A percentile compares a stretch with the other conserved stretches of the same genome.
phyloP scores from a whole-genome alignment of 257 asterid genomes.

The Misopates orontium region DNA sequence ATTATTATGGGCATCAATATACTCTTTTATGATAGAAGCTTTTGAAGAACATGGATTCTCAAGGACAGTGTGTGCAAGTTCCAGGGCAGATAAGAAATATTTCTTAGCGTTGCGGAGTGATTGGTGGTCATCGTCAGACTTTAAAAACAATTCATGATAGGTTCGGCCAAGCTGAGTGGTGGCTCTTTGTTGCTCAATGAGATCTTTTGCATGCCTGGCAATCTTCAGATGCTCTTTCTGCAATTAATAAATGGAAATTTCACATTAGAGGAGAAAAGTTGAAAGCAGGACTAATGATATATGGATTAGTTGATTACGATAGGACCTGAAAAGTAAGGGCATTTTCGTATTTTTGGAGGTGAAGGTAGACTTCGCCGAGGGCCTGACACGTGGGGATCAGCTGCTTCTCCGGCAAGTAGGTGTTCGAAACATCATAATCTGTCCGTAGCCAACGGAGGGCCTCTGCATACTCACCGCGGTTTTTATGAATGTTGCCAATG shows the following conservation, averaged over 20 bases:
- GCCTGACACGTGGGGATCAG: conserved; percentile 91
- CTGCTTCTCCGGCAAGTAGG: conserved; percentile 60
- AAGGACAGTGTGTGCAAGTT: conserved; percentile 61
- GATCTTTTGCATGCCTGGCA: conserved; percentile 64
- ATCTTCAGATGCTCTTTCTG: conserved; percentile 89
- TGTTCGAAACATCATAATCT: conserved; percentile 71
- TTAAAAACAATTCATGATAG: conserved; percentile 79
- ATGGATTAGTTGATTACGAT: not conserved
- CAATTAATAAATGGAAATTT: conserved; percentile 5
- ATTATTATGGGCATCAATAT: conserved; percentile 90
- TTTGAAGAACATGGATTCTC: conserved; percentile 36
- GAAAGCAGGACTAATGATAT: not conserved
- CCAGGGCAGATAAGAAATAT: conserved; percentile 70
- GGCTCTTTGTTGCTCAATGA: conserved; percentile 92
- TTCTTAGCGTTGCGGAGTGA: conserved; percentile 72
- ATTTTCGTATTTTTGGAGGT: conserved; percentile 49
- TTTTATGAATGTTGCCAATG: conserved; percentile 71
- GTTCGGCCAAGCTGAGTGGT: conserved; percentile 96
- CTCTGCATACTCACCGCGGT: conserved; percentile 84
- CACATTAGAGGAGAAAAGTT: not conserved
- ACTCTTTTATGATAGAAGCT: conserved; percentile 64
- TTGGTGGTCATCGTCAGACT: conserved; percentile 72
- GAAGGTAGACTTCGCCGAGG: conserved; percentile 85
- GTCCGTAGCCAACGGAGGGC: conserved; percentile 88
- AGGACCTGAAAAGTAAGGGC: conserved; percentile 79